Base-by-base conservation (phyloP, 768 basidiomycete genomes). In the Agrocybe pediades region DNA sequence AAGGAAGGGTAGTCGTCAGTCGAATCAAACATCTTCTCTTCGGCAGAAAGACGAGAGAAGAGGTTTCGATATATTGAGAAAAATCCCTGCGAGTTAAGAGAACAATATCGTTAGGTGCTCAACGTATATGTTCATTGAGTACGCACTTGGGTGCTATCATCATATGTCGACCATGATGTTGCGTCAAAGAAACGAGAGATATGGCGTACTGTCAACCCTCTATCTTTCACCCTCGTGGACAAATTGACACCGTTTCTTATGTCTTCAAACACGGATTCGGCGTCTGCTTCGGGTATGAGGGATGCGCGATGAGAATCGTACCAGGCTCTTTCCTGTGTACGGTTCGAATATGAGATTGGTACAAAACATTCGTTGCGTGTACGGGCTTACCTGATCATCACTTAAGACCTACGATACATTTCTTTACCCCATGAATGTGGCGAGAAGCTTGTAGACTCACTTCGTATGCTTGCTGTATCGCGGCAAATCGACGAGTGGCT, bases 381-480 rank as follows among this genome's bases (percentile, higher is more conserved):
- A 23, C 26, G 36, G 50, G 50, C 59, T 71, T 72, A 92, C 94
- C 82, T 98, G 94, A 55, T 95, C 92, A 68, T 98, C 96, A 62
- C 92, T 93, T 40, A 98, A 79, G 43, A 96, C 88, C 92, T 94
- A 49, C 17, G 47, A 58, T 48, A 33, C 58, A 46, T 39, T 24
- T 30, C 40, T 42, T 43, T 43, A 54, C 42, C 52, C 6, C 21
- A 55, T 24, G 49, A 54, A 27, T 27, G 33, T 42, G 49, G 41
- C 21, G 9, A 17, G 46, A 19, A 48, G n/a, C 30, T 39, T 20
- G 30, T 16, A 24, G 17, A 52, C 59, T 24, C 65, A 90, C 95
- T 80, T 98, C 97, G 64, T 98, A 98, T 3, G 97, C 97, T 64
- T 96, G 92, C 62, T 98, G 97, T 7, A 99, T 72, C 16, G 82